Evolutionary conservation across 2,329 filamentous ascomycete species (phyloP), one percentile per base, ranked within the genome.

Genomic region (Alternaria sp.): DNA sequence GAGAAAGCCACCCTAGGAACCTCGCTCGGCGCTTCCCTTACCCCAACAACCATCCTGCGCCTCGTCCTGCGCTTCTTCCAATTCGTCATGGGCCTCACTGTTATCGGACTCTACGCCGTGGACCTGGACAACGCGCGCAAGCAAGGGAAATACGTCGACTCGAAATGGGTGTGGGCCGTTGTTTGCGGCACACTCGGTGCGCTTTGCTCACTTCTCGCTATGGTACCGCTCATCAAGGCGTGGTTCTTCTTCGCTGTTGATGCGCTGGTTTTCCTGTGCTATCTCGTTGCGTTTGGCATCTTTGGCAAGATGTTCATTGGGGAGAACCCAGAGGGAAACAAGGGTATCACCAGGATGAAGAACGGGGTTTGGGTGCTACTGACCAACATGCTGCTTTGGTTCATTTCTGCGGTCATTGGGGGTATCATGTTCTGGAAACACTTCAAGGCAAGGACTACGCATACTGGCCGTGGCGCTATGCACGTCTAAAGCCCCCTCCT

Each of bases 291-390:
- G 6, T 97, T 97, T 78, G 94, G 93, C 18, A 83, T 96, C 64
- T 97, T 97, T 77, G 94, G 90, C 58, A 89, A 86, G 71, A 88
- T 95, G 85, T 97, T 90, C 83, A 91, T 97, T 75, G 80, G 87
- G 58, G 89, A 89, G 72, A 79, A 93, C 62, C 78, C 89, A 0
- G 84, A 91, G 76, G 89, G 89, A 14, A 86, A 92, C 75, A 71
- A 73, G 44, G 89, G 86, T 54, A 86, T 95, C 61, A 82, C 84
- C 69, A 87, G 92, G 60, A 97, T 97, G 93, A 93, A 94, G 82
- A 89, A 90, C 75, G 92, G 93, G 6, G 92, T 96, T 15, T 97
- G 92, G 92, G 85, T 97, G 49, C 91, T 95, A 78, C 79, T 97
- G 55, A 83, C 87, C 50, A 92, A 90, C 77, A 87, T 93, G 78